Evolutionary conservation across 768 basidiomycete species (phyloP), one percentile per base, ranked within the genome.

Genomic region (Lyophyllum shimeji): DNA sequence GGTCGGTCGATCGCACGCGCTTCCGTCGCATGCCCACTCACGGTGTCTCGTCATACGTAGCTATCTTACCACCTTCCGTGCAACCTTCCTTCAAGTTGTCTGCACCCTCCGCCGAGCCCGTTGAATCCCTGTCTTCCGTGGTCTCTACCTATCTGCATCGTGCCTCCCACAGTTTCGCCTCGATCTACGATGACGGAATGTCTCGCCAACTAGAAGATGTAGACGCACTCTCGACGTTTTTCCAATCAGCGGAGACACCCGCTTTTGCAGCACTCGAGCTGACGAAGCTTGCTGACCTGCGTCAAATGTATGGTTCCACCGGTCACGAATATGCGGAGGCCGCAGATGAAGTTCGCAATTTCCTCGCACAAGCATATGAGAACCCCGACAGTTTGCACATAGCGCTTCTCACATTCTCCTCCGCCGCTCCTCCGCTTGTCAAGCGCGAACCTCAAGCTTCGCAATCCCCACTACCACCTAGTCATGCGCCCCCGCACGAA

Each of bases 261-360:
- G 69, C 74, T 15, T 92, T 92, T 59, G 86, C 83, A 25, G 86
- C 85, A 7, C 69, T 90, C 47, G 81, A 86, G 56, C 64, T 92
- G 40, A 71, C 74, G 0, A 76, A 76, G 17, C 73, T 92, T 5
- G 63, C 74, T 15, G 70, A 76, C 12, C 68, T 89, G 37, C 80
- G 80, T 24, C 58, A 69, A 13, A 67, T 67, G 7, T 72, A 80
- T 55, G 87, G 85, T 12, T 54, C 65, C 24, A 66, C 73, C 6
- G 86, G 86, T 67, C 78, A 80, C 47, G 77, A 84, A 62, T 89
- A 89, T 69, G 53, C 53, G 6, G 59, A 71, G 33, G 83, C 83
- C 1, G 70, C 73, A 4, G 67, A 70, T 20, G 71, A 76, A 11
- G 63, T 87, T n/a, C 79, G 76, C 25, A 72, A 73, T 1, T 69